Percentiles rank a stretch among this genome's conserved stretches.
These are phyloP conservation scores for Bullera alba DNA, from an alignment of 768 basidiomycete genomes.

Conservation along the genomic window DNA sequence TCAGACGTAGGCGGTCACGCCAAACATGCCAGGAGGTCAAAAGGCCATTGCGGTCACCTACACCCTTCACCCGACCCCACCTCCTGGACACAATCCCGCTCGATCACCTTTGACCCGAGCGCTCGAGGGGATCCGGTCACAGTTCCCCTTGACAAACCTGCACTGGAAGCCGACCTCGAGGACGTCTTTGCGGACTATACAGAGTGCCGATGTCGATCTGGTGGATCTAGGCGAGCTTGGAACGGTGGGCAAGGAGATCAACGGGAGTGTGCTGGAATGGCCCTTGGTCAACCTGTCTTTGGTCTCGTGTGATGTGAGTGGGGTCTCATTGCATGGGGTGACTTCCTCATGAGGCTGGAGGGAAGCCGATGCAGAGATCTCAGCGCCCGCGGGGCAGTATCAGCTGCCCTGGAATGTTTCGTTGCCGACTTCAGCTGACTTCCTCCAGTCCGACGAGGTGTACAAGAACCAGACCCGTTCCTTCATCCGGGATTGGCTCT, in stretches of 20 bases:
- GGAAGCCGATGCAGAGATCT: neutral
- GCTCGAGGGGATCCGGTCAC: conserved; percentile 28
- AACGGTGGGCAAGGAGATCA: conserved; percentile 61
- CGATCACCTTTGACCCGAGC: neutral
- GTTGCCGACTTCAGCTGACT: neutral
- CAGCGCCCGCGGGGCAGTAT: neutral
- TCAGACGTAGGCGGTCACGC: too few species aligned
- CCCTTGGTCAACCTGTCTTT: conserved; percentile 82
- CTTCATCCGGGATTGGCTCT: conserved; percentile 90
- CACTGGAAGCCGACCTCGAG: conserved; percentile 81
- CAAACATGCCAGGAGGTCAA: too few species aligned
- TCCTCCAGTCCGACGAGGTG: conserved; percentile 56
- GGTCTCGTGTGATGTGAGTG: conserved; percentile 75
- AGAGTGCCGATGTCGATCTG: conserved; percentile 73
- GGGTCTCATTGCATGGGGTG: neutral
- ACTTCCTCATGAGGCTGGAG: neutral
- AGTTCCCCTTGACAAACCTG: conserved; percentile 71
- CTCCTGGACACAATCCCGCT: neutral
- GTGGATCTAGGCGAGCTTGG: conserved; percentile 47
- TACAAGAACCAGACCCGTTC: conserved; percentile 72
- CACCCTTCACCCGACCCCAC: neutral
- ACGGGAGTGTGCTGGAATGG: conserved; percentile 70
- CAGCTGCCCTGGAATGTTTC: conserved; percentile 11
- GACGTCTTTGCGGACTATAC: conserved; percentile 73
- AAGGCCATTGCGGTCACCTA: neutral